Percentiles rank a stretch among this genome's conserved stretches.
These are phyloP conservation scores for Hemileccinum impolitum DNA, from an alignment of 768 basidiomycete species.

Conservation along the genomic window DNA sequence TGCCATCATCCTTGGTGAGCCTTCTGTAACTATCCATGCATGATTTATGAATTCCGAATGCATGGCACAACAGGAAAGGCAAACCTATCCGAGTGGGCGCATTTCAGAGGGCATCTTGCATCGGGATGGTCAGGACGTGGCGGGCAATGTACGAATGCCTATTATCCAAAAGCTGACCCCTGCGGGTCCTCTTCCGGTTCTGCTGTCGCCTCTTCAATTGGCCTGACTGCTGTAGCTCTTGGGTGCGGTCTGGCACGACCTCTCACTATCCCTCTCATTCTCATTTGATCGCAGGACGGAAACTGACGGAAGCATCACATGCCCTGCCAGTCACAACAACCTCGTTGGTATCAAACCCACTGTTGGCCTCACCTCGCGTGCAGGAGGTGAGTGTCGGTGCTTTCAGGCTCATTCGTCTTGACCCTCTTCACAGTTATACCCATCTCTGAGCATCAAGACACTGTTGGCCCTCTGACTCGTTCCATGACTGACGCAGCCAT, in stretches of 20 bases:
- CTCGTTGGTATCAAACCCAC: constrained; percentile 60
- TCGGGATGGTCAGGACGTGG: constrained; percentile 58
- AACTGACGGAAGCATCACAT: constrained; percentile 54
- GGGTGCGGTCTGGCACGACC: constrained; percentile 22
- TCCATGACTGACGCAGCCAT: constrained; percentile 53
- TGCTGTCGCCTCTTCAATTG: constrained; percentile 51
- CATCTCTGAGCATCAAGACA: constrained; percentile 55
- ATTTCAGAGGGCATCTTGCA: constrained; percentile 43
- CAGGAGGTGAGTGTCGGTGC: constrained; percentile 41
- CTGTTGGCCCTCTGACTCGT: constrained; percentile 55
- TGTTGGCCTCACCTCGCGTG: constrained; percentile 55
- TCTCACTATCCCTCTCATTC: not conserved
- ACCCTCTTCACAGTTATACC: constrained; percentile 44
- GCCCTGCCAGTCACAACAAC: constrained; percentile 51
- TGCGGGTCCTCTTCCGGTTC: constrained; percentile 61
- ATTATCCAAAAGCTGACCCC: constrained; percentile 49
- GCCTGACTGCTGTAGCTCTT: constrained; percentile 45
- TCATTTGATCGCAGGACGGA: constrained; percentile 32
- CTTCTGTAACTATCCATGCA: not conserved
- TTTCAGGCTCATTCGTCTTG: not conserved
- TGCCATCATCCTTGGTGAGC: constrained; percentile 34
- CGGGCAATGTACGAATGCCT: constrained; percentile 50
- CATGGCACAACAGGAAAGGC: constrained; percentile 41
- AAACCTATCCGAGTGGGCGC: constrained; percentile 53
- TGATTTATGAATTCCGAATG: not conserved